phyloP scores from a whole-genome alignment of 2,329 filamentous ascomycete genomes.

The Exophiala mesophila region DNA sequence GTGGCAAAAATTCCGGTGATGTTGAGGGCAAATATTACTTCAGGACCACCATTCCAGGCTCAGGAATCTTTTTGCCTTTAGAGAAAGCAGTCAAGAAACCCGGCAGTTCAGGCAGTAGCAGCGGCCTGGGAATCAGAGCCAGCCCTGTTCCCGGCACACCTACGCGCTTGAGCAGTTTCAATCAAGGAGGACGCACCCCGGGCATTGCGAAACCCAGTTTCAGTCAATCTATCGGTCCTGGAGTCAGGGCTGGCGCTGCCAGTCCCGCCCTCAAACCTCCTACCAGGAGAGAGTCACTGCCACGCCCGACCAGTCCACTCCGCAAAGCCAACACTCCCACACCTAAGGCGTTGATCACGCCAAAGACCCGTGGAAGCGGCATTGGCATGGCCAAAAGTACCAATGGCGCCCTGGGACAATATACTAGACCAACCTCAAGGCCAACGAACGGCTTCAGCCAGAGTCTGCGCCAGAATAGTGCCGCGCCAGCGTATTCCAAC shows the following conservation, averaged over 20 bases:
- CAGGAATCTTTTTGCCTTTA: conserved; percentile 89
- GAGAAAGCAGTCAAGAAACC: conserved; percentile 69
- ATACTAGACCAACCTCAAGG: conserved; percentile 59
- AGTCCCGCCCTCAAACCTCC: conserved; percentile 68
- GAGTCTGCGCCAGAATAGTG: conserved; percentile 25
- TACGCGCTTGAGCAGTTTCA: conserved; percentile 53
- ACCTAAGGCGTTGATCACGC: conserved; percentile 20
- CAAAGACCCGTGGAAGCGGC: conserved; percentile 23
- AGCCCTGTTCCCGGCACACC: conserved; percentile 42
- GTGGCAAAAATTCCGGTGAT: conserved; percentile 93
- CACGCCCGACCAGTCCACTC: conserved; percentile 80
- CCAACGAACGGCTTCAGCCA: conserved; percentile 35
- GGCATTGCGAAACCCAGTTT: conserved; percentile 66
- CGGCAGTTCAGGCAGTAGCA: conserved; percentile 50
- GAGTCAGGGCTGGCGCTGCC: conserved; percentile 50
- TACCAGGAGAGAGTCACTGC: conserved; percentile 66
- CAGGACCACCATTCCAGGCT: conserved; percentile 66
- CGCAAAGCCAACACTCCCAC: conserved; percentile 55
- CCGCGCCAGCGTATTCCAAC: conserved; percentile 10
- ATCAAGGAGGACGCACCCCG: conserved; percentile 49
- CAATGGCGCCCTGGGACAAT: conserved; percentile 56
- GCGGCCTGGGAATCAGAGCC: conserved; percentile 15
- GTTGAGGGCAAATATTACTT: conserved; percentile 88
- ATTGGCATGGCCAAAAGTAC: conserved; percentile 35
- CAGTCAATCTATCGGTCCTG: conserved; percentile 79